Percentiles rank a stretch among this genome's conserved stretches.
Conservation (phyloP, 2,329 filamentous ascomycete species). For the Esteya vermicola region DNA sequence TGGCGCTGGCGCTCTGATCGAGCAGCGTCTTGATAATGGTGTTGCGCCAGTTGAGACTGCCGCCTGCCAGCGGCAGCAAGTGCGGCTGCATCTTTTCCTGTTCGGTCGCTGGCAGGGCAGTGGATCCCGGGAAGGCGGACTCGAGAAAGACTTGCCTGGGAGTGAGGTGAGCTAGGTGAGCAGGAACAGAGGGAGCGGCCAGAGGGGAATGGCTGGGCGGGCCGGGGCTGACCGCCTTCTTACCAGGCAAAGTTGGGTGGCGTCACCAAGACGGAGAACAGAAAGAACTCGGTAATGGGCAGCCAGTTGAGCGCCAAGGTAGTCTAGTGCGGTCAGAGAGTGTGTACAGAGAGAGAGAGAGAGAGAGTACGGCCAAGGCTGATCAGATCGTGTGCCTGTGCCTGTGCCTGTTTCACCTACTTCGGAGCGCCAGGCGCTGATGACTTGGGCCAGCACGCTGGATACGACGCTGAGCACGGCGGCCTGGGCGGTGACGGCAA, state of each 20-base stretch:
- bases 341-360: no score
- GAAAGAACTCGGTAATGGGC: conserved; percentile 61
- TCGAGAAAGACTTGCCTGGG: conserved; percentile 65
- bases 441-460: conserved; percentile 58
- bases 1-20: conserved; percentile 54
- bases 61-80: conserved; percentile 17
- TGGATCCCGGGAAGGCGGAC: conserved; percentile 52
- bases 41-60: conserved; percentile 41
- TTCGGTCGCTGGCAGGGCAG: not conserved
- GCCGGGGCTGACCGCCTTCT: conserved; percentile 10
- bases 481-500: conserved; percentile 50
- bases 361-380: no score
- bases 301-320: conserved; percentile 48
- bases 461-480: conserved; percentile 51
- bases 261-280: conserved; percentile 58
- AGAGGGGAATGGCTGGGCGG: not conserved
- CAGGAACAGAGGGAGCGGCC: not conserved
- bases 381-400: no score
- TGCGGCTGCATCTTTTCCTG: conserved; percentile 13
- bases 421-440: conserved; percentile 45
- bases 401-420: conserved; percentile 21
- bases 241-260: conserved; percentile 78
- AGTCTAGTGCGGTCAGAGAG: conserved; percentile 25
- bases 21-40: conserved; percentile 52
- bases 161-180: not conserved